A percentile compares a stretch with the other conserved stretches of the same genome.
Evolutionary conservation across 2,329 filamentous ascomycete genomes (phyloP).

Genomic region (Aspergillus japonicus): DNA sequence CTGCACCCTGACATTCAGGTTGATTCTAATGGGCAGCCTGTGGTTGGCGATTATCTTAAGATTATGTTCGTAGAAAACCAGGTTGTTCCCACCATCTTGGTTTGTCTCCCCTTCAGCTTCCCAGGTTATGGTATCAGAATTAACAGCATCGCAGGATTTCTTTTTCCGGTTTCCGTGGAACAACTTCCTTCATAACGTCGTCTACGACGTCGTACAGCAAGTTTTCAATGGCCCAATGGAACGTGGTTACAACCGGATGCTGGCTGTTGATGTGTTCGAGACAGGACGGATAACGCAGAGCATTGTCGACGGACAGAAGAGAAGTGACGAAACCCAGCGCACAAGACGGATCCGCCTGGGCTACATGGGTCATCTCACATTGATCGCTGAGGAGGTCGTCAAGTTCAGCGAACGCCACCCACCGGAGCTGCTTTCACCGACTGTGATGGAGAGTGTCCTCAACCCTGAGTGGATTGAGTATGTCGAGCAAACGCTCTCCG

Average conservation of each 20-base stretch:
- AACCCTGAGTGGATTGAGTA: conserved; percentile 91
- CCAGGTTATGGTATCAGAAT: not conserved
- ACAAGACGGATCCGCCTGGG: conserved; percentile 87
- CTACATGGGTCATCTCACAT: conserved; percentile 96
- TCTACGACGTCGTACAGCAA: conserved; percentile 98
- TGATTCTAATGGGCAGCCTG: conserved; percentile 65
- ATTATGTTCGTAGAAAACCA: conserved; percentile 93
- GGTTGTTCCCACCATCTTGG: conserved; percentile 92
- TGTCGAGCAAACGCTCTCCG: conserved; percentile 86
- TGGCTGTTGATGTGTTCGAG: conserved; percentile 92
- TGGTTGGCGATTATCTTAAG: conserved; percentile 93
- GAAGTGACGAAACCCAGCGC: conserved; percentile 80
- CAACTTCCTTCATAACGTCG: conserved; percentile 98
- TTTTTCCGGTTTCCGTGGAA: conserved; percentile 99
- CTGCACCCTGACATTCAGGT: conserved; percentile 51
- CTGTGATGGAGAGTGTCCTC: conserved; percentile 84
- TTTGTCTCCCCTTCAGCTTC: conserved; percentile 49
- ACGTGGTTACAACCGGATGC: conserved; percentile 82
- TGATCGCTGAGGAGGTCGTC: conserved; percentile 97
- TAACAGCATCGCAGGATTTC: conserved; percentile 66
- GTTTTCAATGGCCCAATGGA: conserved; percentile 99
- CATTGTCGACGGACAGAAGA: conserved; percentile 85
- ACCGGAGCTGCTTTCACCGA: conserved; percentile 78
- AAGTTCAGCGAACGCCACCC: conserved; percentile 96
- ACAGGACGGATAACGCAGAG: conserved; percentile 83